phyloP scores from a whole-genome alignment of 495 filamentous ascomycete species.

The Tirmania nivea region DNA sequence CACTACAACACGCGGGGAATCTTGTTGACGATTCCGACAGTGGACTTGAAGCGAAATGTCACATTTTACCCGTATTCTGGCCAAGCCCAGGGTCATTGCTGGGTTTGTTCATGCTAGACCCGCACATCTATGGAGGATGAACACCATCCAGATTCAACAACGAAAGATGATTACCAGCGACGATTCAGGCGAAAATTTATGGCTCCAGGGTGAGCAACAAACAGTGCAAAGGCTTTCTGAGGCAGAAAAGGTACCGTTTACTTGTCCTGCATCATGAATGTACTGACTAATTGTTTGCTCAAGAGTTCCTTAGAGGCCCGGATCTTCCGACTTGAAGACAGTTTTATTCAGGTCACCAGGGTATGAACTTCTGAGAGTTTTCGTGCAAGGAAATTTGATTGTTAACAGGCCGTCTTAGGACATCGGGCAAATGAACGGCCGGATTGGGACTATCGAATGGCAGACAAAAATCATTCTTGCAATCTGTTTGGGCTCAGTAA shows the following conservation, averaged over 20 bases:
- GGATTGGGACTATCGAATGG: constrained; percentile 1
- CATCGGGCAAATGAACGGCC: not conserved
- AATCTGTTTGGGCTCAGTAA: constrained; percentile 1
- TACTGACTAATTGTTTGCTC: not conserved
- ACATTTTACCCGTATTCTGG: constrained; percentile 1
- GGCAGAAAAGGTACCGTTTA: not conserved
- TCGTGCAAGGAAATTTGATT: not conserved
- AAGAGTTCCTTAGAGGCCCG: not conserved
- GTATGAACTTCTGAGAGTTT: not conserved
- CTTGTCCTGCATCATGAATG: not conserved
- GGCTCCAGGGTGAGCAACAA: constrained; percentile 1
- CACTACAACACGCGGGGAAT: too few relatives aligned
- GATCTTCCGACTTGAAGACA: constrained; percentile 1
- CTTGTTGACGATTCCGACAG: too few relatives aligned
- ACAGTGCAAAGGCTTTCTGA: constrained; percentile 1
- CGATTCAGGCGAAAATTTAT: not conserved
- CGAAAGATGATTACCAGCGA: constrained; percentile 1
- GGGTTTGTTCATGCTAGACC: not conserved
- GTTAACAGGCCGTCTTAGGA: constrained; percentile 1
- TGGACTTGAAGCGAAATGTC: not conserved
- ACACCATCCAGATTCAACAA: constrained; percentile 1
- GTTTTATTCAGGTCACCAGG: constrained; percentile 1
- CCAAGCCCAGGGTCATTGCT: constrained; percentile 2
- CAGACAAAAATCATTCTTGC: constrained; percentile 1
- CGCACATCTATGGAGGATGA: constrained; percentile 1